These are phyloP conservation scores for Fraxinus dipetala DNA, from an alignment of 305 asterid genomes.

Conservation along the genomic window DNA sequence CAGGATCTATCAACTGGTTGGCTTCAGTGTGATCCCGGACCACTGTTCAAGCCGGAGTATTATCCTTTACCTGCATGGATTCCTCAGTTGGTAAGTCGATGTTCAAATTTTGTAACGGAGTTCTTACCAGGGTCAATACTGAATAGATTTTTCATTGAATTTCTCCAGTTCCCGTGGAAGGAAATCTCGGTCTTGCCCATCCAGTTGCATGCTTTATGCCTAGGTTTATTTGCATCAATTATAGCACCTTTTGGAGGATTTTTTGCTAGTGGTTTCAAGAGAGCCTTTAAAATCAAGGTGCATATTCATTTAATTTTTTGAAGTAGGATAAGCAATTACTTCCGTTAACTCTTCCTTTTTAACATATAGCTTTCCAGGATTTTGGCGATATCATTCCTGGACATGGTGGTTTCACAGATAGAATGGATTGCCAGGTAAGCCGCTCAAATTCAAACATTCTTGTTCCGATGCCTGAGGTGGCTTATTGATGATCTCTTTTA, in stretches of 20 bases:
- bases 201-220: constrained; percentile 76
- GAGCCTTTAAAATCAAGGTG: constrained; percentile 90
- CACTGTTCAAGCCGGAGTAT: constrained; percentile 61
- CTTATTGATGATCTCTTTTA: background rate
- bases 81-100: constrained; percentile 54
- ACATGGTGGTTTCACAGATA: constrained; percentile 88
- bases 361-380: constrained; percentile 43
- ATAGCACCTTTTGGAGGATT: constrained; percentile 96
- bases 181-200: constrained; percentile 59
- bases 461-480: background rate
- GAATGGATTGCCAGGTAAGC: constrained; percentile 94
- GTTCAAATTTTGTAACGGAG: background rate
- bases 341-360: background rate
- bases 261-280: constrained; percentile 89
- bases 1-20: constrained; percentile 88
- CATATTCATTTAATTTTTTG: background rate
- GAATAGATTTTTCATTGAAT: constrained; percentile 6
- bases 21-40: constrained; percentile 87
- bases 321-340: background rate
- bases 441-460: background rate
- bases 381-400: constrained; percentile 95
- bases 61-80: constrained; percentile 53
- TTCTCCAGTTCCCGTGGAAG: constrained; percentile 65
- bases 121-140: background rate
- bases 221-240: constrained; percentile 81